These are phyloP conservation scores for Hypholoma fasciculare DNA, from an alignment of 768 basidiomycete species.

Conservation along the genomic window DNA sequence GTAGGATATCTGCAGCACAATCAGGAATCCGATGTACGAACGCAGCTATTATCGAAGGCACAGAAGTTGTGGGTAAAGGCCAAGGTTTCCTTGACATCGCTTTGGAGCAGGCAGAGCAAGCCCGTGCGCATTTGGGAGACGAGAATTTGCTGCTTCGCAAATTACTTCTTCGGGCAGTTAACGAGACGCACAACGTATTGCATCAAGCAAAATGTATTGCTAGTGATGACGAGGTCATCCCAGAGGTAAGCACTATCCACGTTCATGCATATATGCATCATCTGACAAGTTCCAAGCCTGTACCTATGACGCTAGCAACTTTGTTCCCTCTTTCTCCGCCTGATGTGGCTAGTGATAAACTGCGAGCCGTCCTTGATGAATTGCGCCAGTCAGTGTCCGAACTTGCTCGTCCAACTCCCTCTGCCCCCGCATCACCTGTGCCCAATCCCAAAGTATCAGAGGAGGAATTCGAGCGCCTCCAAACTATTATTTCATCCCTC, in stretches of 20 bases:
- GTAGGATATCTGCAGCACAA: conserved; percentile 48
- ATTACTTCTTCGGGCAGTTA: conserved; percentile 60
- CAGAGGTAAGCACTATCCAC: conserved; percentile 39
- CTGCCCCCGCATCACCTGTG: conserved; percentile 8
- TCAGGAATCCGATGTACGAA: conserved; percentile 61
- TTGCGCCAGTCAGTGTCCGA: conserved; percentile 36
- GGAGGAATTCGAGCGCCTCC: conserved; percentile 50
- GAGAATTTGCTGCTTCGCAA: conserved; percentile 66
- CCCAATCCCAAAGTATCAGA: conserved; percentile 24
- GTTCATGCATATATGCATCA: conserved; percentile 1
- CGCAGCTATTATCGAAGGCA: conserved; percentile 43
- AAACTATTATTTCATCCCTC: conserved; percentile 49
- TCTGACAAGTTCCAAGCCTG: conserved; percentile 33
- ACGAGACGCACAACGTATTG: conserved; percentile 60
- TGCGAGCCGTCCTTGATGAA: conserved; percentile 42
- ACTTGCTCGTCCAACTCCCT: conserved; percentile 25
- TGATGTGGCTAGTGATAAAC: conserved; percentile 47
- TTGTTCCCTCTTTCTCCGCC: conserved; percentile 58
- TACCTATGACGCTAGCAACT: conserved; percentile 42
- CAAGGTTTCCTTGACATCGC: conserved; percentile 63
- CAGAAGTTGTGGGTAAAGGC: conserved; percentile 47
- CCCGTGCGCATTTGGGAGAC: conserved; percentile 57
- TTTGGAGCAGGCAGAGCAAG: conserved; percentile 71
- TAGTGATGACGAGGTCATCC: conserved; percentile 25
- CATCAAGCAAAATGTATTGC: conserved; percentile 43